These are phyloP conservation scores for Pistacia integerrima DNA, from an alignment of 345 rosid genomes.

Conservation along the genomic window DNA sequence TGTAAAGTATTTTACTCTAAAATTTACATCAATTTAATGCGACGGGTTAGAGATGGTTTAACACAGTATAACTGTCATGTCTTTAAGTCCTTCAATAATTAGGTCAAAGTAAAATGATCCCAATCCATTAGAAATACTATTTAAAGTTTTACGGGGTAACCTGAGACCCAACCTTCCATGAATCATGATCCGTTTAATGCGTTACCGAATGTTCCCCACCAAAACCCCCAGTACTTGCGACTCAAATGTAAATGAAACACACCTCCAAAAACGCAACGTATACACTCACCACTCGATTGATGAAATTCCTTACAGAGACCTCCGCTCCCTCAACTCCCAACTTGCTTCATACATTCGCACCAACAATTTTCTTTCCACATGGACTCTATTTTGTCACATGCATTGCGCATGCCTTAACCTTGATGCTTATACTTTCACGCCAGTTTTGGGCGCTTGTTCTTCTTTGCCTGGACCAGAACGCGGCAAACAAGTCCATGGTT, in stretches of 20 bases:
- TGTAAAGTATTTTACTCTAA: too few relatives aligned
- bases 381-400: slow-evolving; percentile 54
- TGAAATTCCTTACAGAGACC: slow-evolving; percentile 47
- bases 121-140: too few relatives aligned
- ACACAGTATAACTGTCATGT: too few relatives aligned
- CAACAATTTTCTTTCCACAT: slow-evolving; percentile 43
- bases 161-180: not conserved
- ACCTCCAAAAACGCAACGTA: not conserved
- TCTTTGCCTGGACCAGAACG: slow-evolving; percentile 39
- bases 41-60: too few relatives aligned
- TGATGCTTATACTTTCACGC: slow-evolving; percentile 64
- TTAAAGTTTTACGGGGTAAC: too few relatives aligned
- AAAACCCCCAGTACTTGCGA: slow-evolving; percentile 5
- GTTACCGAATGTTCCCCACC: slow-evolving; percentile 1
- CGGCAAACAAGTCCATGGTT: slow-evolving; percentile 73
- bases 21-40: too few relatives aligned
- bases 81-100: too few relatives aligned
- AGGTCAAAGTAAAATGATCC: too few relatives aligned
- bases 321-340: slow-evolving; percentile 46
- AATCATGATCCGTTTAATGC: not conserved
- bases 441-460: slow-evolving; percentile 66
- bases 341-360: slow-evolving; percentile 46
- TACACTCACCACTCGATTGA: slow-evolving; percentile 43
- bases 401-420: slow-evolving; percentile 39
- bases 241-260: not conserved